phyloP scores from a whole-genome alignment of 192 early-diverging fungal genomes.

The Coemansia reversa region DNA sequence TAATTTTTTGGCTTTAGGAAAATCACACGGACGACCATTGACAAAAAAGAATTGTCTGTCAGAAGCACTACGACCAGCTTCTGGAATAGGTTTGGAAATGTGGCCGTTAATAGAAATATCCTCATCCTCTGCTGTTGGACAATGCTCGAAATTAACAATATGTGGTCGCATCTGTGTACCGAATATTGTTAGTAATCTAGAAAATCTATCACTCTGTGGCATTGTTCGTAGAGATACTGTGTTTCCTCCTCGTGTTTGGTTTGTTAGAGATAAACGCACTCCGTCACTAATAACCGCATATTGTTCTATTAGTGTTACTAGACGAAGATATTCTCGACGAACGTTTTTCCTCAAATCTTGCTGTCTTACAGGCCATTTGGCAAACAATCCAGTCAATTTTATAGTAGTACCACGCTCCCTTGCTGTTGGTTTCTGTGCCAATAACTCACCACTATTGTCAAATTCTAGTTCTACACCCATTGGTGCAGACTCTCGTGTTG shows the following conservation, averaged over 20 bases:
- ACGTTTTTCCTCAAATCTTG: constrained; percentile 84
- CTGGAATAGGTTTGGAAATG: constrained; percentile 64
- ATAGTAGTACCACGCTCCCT: constrained; percentile 80
- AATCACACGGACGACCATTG: constrained; percentile 84
- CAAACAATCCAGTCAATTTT: constrained; percentile 72
- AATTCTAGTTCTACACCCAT: constrained; percentile 71
- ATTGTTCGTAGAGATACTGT: constrained; percentile 13
- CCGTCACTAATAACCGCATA: constrained; percentile 74
- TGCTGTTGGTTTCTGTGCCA: constrained; percentile 47
- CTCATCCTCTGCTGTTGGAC: neutral
- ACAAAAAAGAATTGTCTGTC: constrained; percentile 90
- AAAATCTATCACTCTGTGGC: constrained; percentile 18
- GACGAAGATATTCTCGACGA: constrained; percentile 74
- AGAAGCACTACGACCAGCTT: constrained; percentile 65
- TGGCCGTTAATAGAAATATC: constrained; percentile 31
- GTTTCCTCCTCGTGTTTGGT: constrained; percentile 52
- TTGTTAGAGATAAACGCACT: constrained; percentile 65
- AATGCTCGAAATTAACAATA: constrained; percentile 12
- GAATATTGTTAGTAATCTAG: constrained; percentile 69
- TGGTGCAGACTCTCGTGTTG: constrained; percentile 56
- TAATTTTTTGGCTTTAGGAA: constrained; percentile 73
- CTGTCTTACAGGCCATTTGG: constrained; percentile 79
- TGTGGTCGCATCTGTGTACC: constrained; percentile 59
- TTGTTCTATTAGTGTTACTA: constrained; percentile 75
- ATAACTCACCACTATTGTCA: constrained; percentile 63